Evolutionary conservation across 768 basidiomycete genomes (phyloP), one percentile per base, ranked within the genome.

Genomic region (Leccinum broughii): DNA sequence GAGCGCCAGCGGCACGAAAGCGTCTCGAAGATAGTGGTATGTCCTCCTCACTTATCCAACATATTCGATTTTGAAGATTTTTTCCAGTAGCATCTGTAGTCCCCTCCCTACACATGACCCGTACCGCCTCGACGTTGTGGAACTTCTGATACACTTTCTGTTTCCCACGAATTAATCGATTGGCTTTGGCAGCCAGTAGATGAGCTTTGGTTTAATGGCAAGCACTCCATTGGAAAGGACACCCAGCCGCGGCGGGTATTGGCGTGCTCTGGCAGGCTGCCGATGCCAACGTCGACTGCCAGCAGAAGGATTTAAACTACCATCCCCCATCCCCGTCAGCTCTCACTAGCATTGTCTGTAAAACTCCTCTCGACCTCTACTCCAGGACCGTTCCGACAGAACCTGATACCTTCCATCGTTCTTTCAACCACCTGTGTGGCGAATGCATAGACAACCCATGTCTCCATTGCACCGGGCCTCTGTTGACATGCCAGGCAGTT

Each of bases 121-220:
- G 37, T 39, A 26, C 17, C 44, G 28, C 9, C 37, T 56, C 26
- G 8, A 14, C 7, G n/a, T 49, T 11, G 3, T 46, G 22, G 2
- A 26, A 3, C 2, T 22, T 26, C n/a, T 15, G 35, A 34, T 32
- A 11, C 3, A 54, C 6, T 28, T 17, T 5, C 15, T 52, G 22
- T 44, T 54, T 63, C 68, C 39, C 67, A 66, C 61, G 67, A 17
- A 39, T 17, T 39, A 14, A 14, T 39, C 15, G 37, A 39, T 39
- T 39, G 39, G 39, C 39, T 17, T 46, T 51, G 61, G 52, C 55
- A 5, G 44, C 56, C 66, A 52, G 52, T 44, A 39, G 17, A 26
- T 24, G 30, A 30, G 5, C 46, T 44, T 54, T 60, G 62, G 58
- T 41, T 20, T 15, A 48, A 48, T 48, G 46, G 46, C 20, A 20